phyloP scores from a whole-genome alignment of 2,329 filamentous ascomycete species.

The Alternaria rosae region DNA sequence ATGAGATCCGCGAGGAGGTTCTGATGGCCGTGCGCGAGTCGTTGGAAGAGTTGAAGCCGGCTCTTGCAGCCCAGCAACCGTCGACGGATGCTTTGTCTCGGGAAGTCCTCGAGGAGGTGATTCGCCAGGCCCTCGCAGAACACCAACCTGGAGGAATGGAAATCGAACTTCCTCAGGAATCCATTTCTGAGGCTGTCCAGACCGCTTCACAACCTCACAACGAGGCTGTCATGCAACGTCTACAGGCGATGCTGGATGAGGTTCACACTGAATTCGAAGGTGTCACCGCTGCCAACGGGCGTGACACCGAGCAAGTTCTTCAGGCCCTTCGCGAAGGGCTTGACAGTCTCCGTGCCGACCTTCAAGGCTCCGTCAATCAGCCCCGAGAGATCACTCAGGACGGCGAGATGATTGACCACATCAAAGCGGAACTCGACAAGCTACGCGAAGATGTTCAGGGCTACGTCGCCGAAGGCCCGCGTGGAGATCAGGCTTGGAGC shows the following conservation, averaged over 20 bases:
- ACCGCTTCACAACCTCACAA: constrained; percentile 63
- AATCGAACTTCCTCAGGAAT: constrained; percentile 57
- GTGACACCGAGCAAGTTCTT: constrained; percentile 86
- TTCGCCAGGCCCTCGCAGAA: constrained; percentile 65
- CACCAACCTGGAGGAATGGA: constrained; percentile 53
- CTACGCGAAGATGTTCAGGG: constrained; percentile 68
- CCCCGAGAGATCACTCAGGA: constrained; percentile 73
- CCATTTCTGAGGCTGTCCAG: constrained; percentile 66
- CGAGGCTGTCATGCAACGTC: constrained; percentile 66
- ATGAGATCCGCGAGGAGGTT: constrained; percentile 81
- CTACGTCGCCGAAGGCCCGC: constrained; percentile 54
- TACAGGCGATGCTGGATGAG: constrained; percentile 66
- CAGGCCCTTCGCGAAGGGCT: constrained; percentile 88
- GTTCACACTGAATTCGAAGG: constrained; percentile 75
- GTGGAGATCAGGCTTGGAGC: constrained; percentile 51
- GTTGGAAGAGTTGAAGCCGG: constrained; percentile 77
- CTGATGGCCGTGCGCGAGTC: constrained; percentile 84
- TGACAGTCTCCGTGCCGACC: constrained; percentile 78
- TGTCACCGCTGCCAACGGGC: constrained; percentile 78
- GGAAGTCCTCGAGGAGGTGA: constrained; percentile 64
- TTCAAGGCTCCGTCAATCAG: constrained; percentile 81
- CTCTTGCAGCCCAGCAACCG: constrained; percentile 50
- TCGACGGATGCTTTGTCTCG: constrained; percentile 57
- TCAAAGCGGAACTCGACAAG: constrained; percentile 70
- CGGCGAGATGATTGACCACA: constrained; percentile 77